These are phyloP conservation scores for Quercus dentata DNA, from an alignment of 306 rosid species.

Conservation along the genomic window DNA sequence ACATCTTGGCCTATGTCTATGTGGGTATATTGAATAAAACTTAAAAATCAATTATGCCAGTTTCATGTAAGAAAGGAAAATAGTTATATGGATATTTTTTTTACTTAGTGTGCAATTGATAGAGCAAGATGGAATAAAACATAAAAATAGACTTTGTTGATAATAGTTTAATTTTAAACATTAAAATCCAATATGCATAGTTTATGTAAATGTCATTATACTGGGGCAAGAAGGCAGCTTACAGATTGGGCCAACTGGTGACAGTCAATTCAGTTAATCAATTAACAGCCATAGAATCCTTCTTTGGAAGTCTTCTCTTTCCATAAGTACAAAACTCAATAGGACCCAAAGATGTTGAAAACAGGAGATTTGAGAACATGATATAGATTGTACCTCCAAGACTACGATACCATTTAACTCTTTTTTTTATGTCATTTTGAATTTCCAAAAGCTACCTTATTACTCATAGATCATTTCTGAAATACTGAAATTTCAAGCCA, in stretches of 20 bases:
- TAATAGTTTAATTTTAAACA: neutral
- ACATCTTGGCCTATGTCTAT: too few relatives aligned
- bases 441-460: neutral
- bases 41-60: neutral
- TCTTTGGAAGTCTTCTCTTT: neutral
- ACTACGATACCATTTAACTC: neutral
- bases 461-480: neutral
- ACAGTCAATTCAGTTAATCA: neutral
- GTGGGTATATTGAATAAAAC: neutral
- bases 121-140: neutral
- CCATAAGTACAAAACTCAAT: neutral
- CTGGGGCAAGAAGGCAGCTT: neutral
- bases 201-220: neutral
- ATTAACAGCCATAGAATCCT: neutral
- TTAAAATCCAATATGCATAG: neutral
- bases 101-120: neutral
- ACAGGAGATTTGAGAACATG: neutral
- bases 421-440: neutral
- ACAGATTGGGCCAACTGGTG: neutral
- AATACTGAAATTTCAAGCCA: too few relatives aligned
- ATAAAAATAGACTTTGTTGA: neutral
- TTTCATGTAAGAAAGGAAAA: neutral
- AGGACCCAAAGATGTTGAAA: neutral
- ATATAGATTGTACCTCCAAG: neutral
- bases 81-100: neutral